These are phyloP conservation scores for Rosa persica DNA, from an alignment of 306 rosid species.

Conservation along the genomic window DNA sequence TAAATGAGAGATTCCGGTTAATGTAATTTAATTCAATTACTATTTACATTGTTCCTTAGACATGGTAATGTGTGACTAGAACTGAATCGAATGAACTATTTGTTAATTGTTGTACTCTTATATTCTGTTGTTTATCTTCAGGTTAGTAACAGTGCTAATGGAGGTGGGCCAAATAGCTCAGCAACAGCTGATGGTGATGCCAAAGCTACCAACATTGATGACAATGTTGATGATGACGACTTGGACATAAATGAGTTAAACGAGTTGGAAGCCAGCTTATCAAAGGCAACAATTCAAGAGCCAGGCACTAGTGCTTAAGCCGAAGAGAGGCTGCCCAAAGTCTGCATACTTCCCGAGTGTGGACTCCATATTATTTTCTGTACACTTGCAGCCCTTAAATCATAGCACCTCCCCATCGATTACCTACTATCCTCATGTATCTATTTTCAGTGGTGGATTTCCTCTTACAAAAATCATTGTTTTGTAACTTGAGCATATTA, in stretches of 20 bases:
- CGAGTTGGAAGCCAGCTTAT: slow-evolving; percentile 57
- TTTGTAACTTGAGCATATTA: background rate
- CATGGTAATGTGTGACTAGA: background rate
- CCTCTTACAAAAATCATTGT: background rate
- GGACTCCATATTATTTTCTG: background rate
- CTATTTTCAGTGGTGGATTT: background rate
- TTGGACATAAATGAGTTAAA: slow-evolving; percentile 53
- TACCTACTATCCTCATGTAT: background rate
- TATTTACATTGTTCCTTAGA: background rate
- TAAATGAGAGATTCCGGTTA: background rate
- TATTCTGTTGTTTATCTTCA: background rate
- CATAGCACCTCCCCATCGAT: background rate
- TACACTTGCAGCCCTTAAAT: background rate
- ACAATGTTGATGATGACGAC: slow-evolving; percentile 41
- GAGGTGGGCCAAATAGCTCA: slow-evolving; percentile 38
- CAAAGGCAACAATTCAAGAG: slow-evolving; percentile 43
- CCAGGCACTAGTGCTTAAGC: background rate
- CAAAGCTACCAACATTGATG: slow-evolving; percentile 22
- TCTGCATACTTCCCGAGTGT: background rate
- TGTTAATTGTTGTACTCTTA: background rate
- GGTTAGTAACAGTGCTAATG: background rate
- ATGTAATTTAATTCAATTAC: background rate
- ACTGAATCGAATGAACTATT: background rate
- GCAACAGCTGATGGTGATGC: slow-evolving; percentile 30
- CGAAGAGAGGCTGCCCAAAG: background rate